Percentiles rank a stretch among this genome's conserved stretches.
These are phyloP conservation scores for Magnaporthales sp. DNA, from an alignment of 2,329 filamentous ascomycete genomes.

Conservation along the genomic window DNA sequence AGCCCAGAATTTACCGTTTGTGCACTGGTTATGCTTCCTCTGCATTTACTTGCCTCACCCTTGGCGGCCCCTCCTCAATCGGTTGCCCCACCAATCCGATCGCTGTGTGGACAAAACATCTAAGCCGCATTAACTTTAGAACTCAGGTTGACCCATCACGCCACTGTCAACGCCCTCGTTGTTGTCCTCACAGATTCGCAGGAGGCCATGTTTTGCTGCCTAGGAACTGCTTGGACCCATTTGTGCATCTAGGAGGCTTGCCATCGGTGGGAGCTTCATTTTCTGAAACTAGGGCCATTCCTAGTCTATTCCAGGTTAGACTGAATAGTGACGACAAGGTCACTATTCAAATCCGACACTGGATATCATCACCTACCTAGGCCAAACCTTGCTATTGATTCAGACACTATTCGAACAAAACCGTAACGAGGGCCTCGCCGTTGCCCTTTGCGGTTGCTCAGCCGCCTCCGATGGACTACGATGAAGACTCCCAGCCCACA, in stretches of 20 bases:
- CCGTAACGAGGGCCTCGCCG: background rate
- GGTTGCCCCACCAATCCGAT: constrained; percentile 2
- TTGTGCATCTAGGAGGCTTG: background rate
- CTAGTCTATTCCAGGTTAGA: background rate
- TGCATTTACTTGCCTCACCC: background rate
- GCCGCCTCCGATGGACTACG: constrained; percentile 2
- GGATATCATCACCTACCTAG: background rate
- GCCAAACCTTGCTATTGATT: background rate
- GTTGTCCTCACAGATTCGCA: background rate
- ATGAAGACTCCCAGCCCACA: constrained; percentile 2
- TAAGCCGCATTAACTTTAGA: background rate
- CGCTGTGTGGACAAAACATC: background rate
- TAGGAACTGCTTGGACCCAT: background rate
- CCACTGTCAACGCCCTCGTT: background rate
- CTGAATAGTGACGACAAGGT: background rate
- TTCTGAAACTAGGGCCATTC: background rate
- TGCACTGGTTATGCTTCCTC: background rate
- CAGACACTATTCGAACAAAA: background rate
- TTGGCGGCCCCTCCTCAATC: background rate
- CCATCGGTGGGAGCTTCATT: background rate
- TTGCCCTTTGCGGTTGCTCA: constrained; percentile 1
- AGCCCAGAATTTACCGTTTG: background rate
- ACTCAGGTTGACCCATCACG: background rate
- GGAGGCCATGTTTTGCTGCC: background rate
- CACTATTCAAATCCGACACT: background rate